A percentile compares a stretch with the other conserved stretches of the same genome.
Evolutionary conservation across 148 eudicot species (phyloP).

Genomic region (Hydrangea macrophylla): DNA sequence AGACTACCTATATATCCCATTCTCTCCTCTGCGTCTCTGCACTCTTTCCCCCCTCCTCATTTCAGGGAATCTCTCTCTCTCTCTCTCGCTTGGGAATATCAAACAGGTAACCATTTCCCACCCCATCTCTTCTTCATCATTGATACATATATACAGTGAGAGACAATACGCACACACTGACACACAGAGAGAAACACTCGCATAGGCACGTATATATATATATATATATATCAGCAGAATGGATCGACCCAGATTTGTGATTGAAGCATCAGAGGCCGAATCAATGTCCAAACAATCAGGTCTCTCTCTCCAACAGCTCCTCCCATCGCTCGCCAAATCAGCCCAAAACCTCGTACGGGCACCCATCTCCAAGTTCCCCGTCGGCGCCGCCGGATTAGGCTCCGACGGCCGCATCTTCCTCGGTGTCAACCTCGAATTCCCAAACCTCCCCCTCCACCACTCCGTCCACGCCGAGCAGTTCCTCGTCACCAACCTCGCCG

Average conservation of each 20-base stretch:
- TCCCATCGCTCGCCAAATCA: constrained; percentile 53
- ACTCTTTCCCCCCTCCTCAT: constrained; percentile 3
- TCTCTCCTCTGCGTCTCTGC: background rate
- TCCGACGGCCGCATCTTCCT: constrained; percentile 76
- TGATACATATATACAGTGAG: background rate
- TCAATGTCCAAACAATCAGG: constrained; percentile 40
- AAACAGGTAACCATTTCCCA: background rate
- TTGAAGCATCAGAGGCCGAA: constrained; percentile 49
- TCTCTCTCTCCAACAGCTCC: constrained; percentile 49
- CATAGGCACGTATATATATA: background rate
- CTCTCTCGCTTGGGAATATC: background rate
- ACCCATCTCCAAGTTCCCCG: constrained; percentile 64
- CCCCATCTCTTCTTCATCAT: background rate
- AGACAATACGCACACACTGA: background rate
- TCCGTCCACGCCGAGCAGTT: constrained; percentile 93
- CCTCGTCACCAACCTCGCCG: constrained; percentile 57
- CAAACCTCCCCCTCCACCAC: constrained; percentile 69
- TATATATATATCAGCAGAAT: constrained; percentile 18
- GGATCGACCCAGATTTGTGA: constrained; percentile 51
- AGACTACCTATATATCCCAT: constrained; percentile 8
- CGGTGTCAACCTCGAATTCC: constrained; percentile 86
- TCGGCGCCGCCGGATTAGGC: constrained; percentile 66
- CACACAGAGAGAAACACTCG: no score
- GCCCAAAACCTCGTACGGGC: constrained; percentile 54
- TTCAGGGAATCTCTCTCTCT: background rate